These are phyloP conservation scores for Zygosaccharomyces pseudobailii DNA, from an alignment of 1,139 yeast genomes.

Conservation along the genomic window DNA sequence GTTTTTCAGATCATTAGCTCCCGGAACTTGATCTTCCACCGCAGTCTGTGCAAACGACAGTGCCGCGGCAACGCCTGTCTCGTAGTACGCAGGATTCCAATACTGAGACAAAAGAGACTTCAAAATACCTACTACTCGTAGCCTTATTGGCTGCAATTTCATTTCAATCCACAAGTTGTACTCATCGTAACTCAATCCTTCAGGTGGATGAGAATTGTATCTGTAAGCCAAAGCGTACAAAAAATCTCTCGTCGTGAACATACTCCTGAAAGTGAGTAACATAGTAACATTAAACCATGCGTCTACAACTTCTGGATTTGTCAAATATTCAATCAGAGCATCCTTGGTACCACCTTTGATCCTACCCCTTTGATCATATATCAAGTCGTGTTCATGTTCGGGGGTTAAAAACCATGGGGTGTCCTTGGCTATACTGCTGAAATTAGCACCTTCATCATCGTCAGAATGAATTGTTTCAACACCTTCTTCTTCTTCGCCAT, in stretches of 20 bases:
- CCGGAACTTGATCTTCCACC: conserved; percentile 44
- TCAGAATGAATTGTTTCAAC: conserved; percentile 1
- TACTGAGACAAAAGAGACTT: conserved; percentile 65
- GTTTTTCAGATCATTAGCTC: conserved; percentile 35
- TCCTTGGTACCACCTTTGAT: conserved; percentile 83
- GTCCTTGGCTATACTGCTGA: conserved; percentile 30
- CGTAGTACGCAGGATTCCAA: conserved; percentile 68
- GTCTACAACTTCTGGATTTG: conserved; percentile 71
- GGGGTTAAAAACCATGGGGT: conserved; percentile 80
- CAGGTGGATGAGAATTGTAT: conserved; percentile 78
- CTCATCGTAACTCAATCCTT: conserved; percentile 79
- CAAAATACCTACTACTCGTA: conserved; percentile 66
- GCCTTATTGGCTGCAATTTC: conserved; percentile 60
- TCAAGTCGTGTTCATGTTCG: conserved; percentile 68
- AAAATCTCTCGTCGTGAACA: conserved; percentile 64
- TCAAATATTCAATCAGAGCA: conserved; percentile 77
- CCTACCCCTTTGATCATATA: conserved; percentile 67
- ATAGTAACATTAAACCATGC: conserved; percentile 66
- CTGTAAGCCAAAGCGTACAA: conserved; percentile 58
- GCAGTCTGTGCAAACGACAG: conserved; percentile 58
- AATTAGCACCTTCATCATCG: conserved; percentile 12
- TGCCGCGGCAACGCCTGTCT: conserved; percentile 45
- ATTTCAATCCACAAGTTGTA: conserved; percentile 74
- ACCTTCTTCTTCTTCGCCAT: conserved; percentile 8
- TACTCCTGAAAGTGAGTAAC: conserved; percentile 70